Percentiles rank a stretch among this genome's conserved stretches.
Conservation (phyloP, 768 basidiomycete genomes). For the Neoboletus brunneissimus region DNA sequence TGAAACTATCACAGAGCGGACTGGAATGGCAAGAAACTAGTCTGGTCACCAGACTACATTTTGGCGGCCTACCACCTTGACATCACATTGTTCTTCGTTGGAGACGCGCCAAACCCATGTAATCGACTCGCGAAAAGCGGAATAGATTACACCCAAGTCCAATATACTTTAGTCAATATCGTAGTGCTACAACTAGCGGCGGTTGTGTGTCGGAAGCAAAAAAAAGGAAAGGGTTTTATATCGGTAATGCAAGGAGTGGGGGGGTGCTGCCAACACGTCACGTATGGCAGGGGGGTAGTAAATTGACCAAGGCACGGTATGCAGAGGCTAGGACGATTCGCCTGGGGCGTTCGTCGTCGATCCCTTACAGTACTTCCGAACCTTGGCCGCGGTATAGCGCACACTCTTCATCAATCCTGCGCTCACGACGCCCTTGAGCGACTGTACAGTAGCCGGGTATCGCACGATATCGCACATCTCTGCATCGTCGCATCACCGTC, state of each 20-base stretch:
- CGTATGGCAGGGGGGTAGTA: no score
- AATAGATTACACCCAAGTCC: conserved; percentile 19
- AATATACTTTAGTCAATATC: conserved; percentile 7
- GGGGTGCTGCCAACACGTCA: neutral
- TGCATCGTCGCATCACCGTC: no score
- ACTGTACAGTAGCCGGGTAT: conserved; percentile 5
- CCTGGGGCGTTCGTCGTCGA: neutral
- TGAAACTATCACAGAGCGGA: no score
- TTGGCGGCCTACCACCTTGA: no score
- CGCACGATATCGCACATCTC: no score
- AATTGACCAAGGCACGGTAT: no score
- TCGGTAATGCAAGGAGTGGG: conserved; percentile 12
- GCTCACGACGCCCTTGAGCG: conserved; percentile 83
- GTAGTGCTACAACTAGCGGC: conserved; percentile 22
- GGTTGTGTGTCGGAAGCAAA: neutral
- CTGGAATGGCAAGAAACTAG: no score
- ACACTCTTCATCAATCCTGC: conserved; percentile 78
- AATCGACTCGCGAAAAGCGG: neutral
- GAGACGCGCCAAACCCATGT: neutral
- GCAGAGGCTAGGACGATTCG: conserved; percentile 7
- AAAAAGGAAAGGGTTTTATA: neutral
- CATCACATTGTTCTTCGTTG: no score
- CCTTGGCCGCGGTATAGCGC: conserved; percentile 71
- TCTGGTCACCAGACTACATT: no score
- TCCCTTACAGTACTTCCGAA: conserved; percentile 76